Percentiles rank a stretch among this genome's conserved stretches.
Conservation (phyloP, 202 grass and related monocot genomes). For the Schoenoplectus triqueter region DNA sequence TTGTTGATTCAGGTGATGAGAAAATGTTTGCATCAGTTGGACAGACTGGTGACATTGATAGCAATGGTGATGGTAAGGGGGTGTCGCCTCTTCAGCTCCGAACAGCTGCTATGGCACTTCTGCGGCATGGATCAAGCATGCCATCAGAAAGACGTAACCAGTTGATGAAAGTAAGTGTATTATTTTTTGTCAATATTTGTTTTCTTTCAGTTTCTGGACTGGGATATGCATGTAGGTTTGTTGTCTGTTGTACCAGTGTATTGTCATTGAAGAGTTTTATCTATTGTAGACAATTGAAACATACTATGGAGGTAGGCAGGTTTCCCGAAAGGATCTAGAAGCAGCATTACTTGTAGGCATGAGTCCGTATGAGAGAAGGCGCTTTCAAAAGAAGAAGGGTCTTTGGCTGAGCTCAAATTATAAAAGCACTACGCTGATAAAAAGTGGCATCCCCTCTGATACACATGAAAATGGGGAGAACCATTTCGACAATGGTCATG, state of each 20-base stretch:
- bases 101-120: slow-evolving; percentile 96
- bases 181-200: slow-evolving; percentile 32
- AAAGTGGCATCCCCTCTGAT: slow-evolving; percentile 29
- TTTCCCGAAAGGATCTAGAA: slow-evolving; percentile 76
- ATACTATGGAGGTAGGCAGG: slow-evolving; percentile 82
- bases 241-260: background rate
- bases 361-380: slow-evolving; percentile 79
- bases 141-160: slow-evolving; percentile 67
- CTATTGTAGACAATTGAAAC: slow-evolving; percentile 65
- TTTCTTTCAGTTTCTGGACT: slow-evolving; percentile 29
- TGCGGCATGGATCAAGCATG: slow-evolving; percentile 88
- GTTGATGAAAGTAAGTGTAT: slow-evolving; percentile 65
- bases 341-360: slow-evolving; percentile 81
- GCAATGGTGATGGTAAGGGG: slow-evolving; percentile 45
- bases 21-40: slow-evolving; percentile 48
- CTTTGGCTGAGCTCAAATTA: slow-evolving; percentile 58
- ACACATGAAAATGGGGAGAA: slow-evolving; percentile 37
- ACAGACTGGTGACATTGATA: slow-evolving; percentile 43
- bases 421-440: slow-evolving; percentile 47
- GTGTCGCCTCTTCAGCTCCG: slow-evolving; percentile 87
- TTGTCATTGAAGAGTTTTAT: slow-evolving; percentile 25
- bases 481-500: slow-evolving; percentile 44
- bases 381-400: slow-evolving; percentile 76
- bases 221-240: background rate
- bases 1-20: slow-evolving; percentile 71